Percentiles rank a stretch among this genome's conserved stretches.
Evolutionary conservation across 1,284 basidiomycete genomes (phyloP).

Genomic region (Leccinum laetum): DNA sequence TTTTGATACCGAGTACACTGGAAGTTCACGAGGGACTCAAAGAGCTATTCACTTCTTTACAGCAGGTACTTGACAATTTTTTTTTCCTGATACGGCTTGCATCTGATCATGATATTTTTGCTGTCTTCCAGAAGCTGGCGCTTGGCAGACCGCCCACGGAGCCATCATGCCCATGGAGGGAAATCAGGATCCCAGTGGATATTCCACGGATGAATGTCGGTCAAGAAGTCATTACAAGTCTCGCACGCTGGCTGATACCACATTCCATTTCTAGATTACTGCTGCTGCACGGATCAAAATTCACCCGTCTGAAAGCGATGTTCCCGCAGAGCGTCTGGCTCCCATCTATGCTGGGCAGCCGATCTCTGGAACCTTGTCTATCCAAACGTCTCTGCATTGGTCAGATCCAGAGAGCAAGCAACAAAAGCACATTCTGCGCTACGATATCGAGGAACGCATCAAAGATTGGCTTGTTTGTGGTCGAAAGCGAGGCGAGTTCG

Average conservation of each 20-base stretch:
- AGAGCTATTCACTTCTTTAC: slow-evolving; percentile 38
- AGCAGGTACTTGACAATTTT: slow-evolving; percentile 36
- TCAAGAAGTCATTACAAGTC: slow-evolving; percentile 12
- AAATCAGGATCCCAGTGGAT: slow-evolving; percentile 79
- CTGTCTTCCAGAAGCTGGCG: slow-evolving; percentile 23
- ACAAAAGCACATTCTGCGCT: slow-evolving; percentile 58
- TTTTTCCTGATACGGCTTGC: not conserved
- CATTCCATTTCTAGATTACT: slow-evolving; percentile 51
- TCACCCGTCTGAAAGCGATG: slow-evolving; percentile 32
- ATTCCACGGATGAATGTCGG: slow-evolving; percentile 78
- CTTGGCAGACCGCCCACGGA: slow-evolving; percentile 12
- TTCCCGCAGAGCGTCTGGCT: slow-evolving; percentile 28
- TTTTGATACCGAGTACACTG: slow-evolving; percentile 50
- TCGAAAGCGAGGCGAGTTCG: slow-evolving; percentile 74
- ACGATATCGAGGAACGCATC: slow-evolving; percentile 74
- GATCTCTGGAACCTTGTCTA: slow-evolving; percentile 59
- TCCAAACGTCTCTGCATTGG: slow-evolving; percentile 78
- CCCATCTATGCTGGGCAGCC: slow-evolving; percentile 80
- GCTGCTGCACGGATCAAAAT: slow-evolving; percentile 66
- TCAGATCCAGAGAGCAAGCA: slow-evolving; percentile 45
- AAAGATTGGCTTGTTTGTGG: slow-evolving; percentile 85
- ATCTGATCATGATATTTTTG: not conserved
- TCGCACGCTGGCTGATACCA: slow-evolving; percentile 1
- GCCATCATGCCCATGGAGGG: slow-evolving; percentile 48
- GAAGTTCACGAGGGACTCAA: slow-evolving; percentile 38